Conservation (phyloP, 2,329 filamentous ascomycete genomes). For the Aspergillus novoparasiticus region DNA sequence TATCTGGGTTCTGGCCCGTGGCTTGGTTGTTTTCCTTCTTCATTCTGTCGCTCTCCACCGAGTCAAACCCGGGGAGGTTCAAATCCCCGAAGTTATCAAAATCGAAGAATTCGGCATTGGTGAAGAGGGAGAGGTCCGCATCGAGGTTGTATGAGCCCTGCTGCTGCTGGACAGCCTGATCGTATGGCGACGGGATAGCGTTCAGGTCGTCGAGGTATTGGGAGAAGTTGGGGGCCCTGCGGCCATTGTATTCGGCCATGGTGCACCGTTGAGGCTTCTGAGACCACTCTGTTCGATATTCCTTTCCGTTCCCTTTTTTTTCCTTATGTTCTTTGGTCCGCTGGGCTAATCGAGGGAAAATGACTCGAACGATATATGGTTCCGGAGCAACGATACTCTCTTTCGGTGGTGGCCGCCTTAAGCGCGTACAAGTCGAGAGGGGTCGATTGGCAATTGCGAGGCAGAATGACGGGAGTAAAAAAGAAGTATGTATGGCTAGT, state of each 20-base stretch:
- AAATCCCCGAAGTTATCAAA: constrained; percentile 59
- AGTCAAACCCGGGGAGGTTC: constrained; percentile 36
- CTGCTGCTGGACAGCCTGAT: constrained; percentile 58
- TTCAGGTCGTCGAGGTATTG: constrained; percentile 88
- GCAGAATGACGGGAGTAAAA: not conserved
- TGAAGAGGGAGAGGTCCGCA: constrained; percentile 76
- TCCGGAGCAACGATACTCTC: not conserved
- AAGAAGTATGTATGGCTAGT: constrained; percentile 5
- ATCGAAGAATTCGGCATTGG: constrained; percentile 80
- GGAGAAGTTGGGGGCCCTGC: constrained; percentile 82
- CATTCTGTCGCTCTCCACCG: constrained; percentile 32
- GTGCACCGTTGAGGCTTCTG: constrained; percentile 18
- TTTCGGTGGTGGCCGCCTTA: not conserved
- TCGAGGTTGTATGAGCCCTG: constrained; percentile 67
- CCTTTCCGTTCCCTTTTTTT: not conserved
- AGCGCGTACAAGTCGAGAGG: constrained; percentile 7
- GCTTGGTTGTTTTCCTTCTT: constrained; percentile 26
- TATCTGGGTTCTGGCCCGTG: constrained; percentile 30
- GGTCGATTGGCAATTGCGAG: constrained; percentile 1
- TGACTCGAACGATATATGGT: not conserved
- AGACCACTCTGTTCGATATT: constrained; percentile 10
- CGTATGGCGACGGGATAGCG: constrained; percentile 65
- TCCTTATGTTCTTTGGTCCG: not conserved
- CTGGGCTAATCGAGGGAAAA: not conserved
- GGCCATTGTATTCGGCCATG: constrained; percentile 76